A percentile compares a stretch with the other conserved stretches of the same genome.
Evolutionary conservation across 495 filamentous ascomycete species (phyloP).

Genomic region (Tuber aestivum): DNA sequence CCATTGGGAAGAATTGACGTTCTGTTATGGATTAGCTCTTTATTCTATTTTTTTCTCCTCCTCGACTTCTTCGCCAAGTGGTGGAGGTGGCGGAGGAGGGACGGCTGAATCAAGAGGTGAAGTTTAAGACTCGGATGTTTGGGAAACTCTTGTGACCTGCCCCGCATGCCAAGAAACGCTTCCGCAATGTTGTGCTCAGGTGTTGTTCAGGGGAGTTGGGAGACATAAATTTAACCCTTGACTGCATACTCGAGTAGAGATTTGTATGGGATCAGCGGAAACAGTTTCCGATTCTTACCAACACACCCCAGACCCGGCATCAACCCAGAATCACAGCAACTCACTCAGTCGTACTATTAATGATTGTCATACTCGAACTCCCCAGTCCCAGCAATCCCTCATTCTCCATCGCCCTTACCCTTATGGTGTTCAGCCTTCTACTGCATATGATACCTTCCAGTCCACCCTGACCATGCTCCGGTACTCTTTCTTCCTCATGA

Average conservation of each 20-base stretch:
- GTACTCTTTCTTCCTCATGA: neutral
- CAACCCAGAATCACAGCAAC: too few relatives aligned
- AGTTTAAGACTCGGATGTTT: neutral
- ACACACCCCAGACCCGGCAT: too few relatives aligned
- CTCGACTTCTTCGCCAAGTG: neutral
- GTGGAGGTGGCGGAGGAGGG: neutral
- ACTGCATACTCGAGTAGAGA: too few relatives aligned
- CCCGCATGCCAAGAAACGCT: neutral
- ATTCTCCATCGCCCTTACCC: neutral
- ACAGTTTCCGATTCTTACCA: too few relatives aligned
- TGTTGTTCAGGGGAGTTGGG: too few relatives aligned
- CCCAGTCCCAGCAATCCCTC: too few relatives aligned
- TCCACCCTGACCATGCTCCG: conserved; percentile 6
- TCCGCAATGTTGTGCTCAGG: too few relatives aligned
- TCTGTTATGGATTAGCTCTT: neutral
- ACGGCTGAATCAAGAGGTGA: neutral
- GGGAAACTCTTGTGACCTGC: neutral
- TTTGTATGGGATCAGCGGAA: too few relatives aligned
- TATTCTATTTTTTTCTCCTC: neutral
- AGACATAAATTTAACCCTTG: too few relatives aligned
- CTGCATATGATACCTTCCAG: conserved; percentile 2
- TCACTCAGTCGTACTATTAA: too few relatives aligned
- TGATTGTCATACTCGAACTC: too few relatives aligned
- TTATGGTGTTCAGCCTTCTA: neutral
- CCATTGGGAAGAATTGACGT: conserved; percentile 24